Conservation (phyloP, 345 rosid species). For the Eucalyptus curtisii region DNA sequence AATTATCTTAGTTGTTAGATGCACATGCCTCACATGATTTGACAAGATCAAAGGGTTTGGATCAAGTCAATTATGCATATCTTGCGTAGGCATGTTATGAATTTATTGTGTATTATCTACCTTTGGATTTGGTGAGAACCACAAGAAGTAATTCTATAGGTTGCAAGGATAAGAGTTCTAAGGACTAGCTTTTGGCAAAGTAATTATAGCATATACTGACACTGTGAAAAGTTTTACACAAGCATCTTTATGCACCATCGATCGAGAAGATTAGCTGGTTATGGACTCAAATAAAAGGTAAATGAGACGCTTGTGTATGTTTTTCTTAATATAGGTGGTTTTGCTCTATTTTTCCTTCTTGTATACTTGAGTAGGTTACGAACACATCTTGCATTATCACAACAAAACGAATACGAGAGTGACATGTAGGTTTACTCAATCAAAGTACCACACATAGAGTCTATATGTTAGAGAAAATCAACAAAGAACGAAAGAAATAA, state of each 20-base stretch:
- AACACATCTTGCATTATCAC: not conserved
- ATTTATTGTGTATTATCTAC: not conserved
- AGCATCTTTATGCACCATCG: not conserved
- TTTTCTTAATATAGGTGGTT: not conserved
- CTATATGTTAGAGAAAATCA: not conserved
- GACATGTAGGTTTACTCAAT: not conserved
- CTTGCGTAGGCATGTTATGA: not conserved
- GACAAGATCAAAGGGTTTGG: not conserved
- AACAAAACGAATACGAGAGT: not conserved
- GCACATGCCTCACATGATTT: not conserved
- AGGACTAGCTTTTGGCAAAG: not conserved
- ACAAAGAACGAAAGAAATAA: too few species aligned
- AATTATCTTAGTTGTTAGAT: not conserved
- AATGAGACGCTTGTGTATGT: not conserved
- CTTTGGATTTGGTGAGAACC: not conserved
- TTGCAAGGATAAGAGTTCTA: not conserved
- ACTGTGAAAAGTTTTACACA: not conserved
- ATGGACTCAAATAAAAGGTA: not conserved
- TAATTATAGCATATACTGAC: not conserved
- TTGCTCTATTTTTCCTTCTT: not conserved
- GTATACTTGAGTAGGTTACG: not conserved
- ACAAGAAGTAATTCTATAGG: not conserved
- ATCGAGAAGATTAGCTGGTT: not conserved
- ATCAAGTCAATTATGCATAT: not conserved
- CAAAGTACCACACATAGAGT: not conserved